These are phyloP conservation scores for Puccinia novopanici DNA, from an alignment of 1,284 basidiomycete species.

Conservation along the genomic window DNA sequence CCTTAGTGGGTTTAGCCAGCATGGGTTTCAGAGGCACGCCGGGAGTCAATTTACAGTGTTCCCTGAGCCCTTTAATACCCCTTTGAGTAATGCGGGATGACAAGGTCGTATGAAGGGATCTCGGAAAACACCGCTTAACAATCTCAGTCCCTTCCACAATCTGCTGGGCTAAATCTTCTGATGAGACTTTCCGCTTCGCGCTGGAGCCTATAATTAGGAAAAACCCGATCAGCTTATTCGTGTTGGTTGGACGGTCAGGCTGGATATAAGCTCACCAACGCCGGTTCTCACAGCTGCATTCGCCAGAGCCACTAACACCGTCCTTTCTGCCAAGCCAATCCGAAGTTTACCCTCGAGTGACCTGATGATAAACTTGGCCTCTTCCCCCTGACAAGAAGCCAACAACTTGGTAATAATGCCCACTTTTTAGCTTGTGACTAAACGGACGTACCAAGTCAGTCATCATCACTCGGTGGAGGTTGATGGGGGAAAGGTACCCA, in stretches of 20 bases:
- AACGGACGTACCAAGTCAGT: background rate
- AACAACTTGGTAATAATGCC: constrained; percentile 92
- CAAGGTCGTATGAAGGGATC: constrained; percentile 86
- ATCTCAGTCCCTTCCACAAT: constrained; percentile 78
- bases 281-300: constrained; percentile 63
- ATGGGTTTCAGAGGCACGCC: constrained; percentile 94
- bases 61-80: constrained; percentile 73
- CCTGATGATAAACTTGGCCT: constrained; percentile 93
- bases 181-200: constrained; percentile 68
- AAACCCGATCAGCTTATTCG: too few relatives aligned
- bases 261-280: constrained; percentile 68
- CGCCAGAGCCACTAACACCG: constrained; percentile 62
- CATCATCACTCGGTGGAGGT: background rate
- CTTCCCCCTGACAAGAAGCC: constrained; percentile 78
- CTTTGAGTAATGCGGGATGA: constrained; percentile 88
- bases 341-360: constrained; percentile 95
- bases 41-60: constrained; percentile 85
- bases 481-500: constrained; percentile 60
- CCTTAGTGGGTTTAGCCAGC: constrained; percentile 99
- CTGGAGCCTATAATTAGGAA: constrained; percentile 58
- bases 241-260: background rate
- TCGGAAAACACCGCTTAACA: constrained; percentile 94
- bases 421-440: constrained; percentile 89
- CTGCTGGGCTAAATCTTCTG: constrained; percentile 71
- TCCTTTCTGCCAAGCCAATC: constrained; percentile 94